These are phyloP conservation scores for Candida albicans DNA, from an alignment of 1,139 yeast species.

Conservation along the genomic window DNA sequence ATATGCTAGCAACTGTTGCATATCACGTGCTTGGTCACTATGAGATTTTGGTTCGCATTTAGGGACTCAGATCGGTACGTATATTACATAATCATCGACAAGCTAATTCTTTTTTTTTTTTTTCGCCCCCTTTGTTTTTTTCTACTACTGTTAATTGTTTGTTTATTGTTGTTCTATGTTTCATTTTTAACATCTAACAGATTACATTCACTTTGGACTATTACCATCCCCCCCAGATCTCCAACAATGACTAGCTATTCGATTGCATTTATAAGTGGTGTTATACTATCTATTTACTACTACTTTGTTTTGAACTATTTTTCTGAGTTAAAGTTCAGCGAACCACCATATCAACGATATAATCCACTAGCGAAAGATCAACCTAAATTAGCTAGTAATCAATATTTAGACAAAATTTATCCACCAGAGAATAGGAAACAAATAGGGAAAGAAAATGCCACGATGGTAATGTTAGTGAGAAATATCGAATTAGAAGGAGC, in stretches of 20 bases:
- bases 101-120: too few species aligned
- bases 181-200: too few species aligned
- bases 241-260: background rate
- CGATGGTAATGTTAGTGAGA: conserved; percentile 47
- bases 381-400: conserved; percentile 44
- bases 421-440: conserved; percentile 34
- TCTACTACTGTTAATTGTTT: too few species aligned
- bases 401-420: conserved; percentile 34
- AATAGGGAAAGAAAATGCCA: conserved; percentile 51
- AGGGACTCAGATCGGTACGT: too few species aligned
- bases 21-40: too few species aligned
- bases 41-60: too few species aligned
- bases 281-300: conserved; percentile 17
- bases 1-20: too few species aligned
- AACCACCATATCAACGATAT: conserved; percentile 5
- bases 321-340: background rate
- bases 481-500: conserved; percentile 45
- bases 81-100: too few species aligned
- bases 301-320: conserved; percentile 12
- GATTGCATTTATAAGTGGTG: conserved; percentile 2
- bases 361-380: conserved; percentile 12
- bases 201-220: too few species aligned
- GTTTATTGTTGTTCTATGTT: too few species aligned
- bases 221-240: background rate
- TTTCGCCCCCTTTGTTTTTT: too few species aligned